These are phyloP conservation scores for Plasmodium gonderi DNA, from an alignment of 169 alveolate genomes.

Conservation along the genomic window DNA sequence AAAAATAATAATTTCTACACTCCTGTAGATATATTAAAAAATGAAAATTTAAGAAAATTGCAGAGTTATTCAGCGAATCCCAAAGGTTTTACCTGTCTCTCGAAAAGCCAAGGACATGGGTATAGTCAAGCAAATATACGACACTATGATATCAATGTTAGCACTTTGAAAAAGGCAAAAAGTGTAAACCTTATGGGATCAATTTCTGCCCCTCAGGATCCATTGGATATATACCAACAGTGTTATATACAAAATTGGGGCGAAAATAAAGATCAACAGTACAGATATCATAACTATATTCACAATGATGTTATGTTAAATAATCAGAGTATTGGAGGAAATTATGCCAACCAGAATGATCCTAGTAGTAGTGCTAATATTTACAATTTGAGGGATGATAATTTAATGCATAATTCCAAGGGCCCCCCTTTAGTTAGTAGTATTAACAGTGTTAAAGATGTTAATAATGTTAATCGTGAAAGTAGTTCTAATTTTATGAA, in stretches of 20 bases:
- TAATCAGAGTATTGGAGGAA: no score
- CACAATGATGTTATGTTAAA: no score
- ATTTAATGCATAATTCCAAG: not conserved
- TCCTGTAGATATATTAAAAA: conserved; percentile 1
- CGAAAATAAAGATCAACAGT: not conserved
- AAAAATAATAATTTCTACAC: not conserved
- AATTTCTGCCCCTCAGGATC: not conserved
- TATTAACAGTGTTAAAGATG: not conserved
- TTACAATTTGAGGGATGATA: not conserved
- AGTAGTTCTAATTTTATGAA: no score
- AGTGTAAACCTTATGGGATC: conserved; percentile 4
- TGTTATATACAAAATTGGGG: conserved; percentile 12
- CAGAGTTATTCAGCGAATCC: not conserved
- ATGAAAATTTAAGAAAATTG: conserved; percentile 15
- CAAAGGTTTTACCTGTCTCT: not conserved
- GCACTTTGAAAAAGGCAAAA: not conserved
- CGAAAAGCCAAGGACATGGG: conserved; percentile 20
- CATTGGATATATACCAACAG: conserved; percentile 12
- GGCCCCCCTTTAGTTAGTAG: not conserved
- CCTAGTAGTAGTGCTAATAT: not conserved
- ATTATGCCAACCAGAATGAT: not conserved
- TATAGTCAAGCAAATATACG: not conserved
- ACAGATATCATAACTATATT: not conserved
- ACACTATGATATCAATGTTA: not conserved
- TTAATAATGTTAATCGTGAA: not conserved